A percentile compares a stretch with the other conserved stretches of the same genome.
Evolutionary conservation across 1,284 basidiomycete species (phyloP).

Genomic region (Somion occarium): DNA sequence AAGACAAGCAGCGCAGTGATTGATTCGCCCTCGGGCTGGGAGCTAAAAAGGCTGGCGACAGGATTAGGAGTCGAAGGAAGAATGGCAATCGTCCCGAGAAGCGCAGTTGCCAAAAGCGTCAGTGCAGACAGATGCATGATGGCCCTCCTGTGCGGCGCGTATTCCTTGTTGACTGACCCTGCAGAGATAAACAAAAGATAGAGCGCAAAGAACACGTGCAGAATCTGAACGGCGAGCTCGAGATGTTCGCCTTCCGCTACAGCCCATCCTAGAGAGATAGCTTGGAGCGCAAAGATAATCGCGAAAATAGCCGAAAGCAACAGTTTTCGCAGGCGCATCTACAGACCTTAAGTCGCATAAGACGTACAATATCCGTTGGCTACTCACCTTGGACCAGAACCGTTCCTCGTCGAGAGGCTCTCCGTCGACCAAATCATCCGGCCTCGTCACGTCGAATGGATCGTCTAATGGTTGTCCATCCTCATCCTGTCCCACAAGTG

Average conservation of each 20-base stretch:
- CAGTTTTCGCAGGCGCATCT: slow-evolving; percentile 58
- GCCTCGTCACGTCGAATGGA: slow-evolving; percentile 73
- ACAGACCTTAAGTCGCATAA: slow-evolving; percentile 7
- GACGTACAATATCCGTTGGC: slow-evolving; percentile 4
- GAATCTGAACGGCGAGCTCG: slow-evolving; percentile 34
- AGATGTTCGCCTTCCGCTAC: slow-evolving; percentile 32
- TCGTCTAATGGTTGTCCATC: slow-evolving; percentile 41
- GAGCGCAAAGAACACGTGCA: slow-evolving; percentile 56
- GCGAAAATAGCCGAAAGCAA: slow-evolving; percentile 41
- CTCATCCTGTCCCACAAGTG: slow-evolving; percentile 28
- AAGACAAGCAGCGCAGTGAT: slow-evolving; percentile 22
- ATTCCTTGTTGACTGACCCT: slow-evolving; percentile 48
- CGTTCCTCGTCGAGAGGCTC: slow-evolving; percentile 63
- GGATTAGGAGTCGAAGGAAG: slow-evolving; percentile 38
- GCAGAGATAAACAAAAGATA: slow-evolving; percentile 54
- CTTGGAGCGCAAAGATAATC: slow-evolving; percentile 44
- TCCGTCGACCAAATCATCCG: slow-evolving; percentile 71
- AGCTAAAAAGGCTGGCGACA: slow-evolving; percentile 5
- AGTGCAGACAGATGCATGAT: slow-evolving; percentile 64
- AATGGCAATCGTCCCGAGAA: slow-evolving; percentile 48
- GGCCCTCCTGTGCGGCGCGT: slow-evolving; percentile 52
- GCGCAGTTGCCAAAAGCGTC: slow-evolving; percentile 46
- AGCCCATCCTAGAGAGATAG: slow-evolving; percentile 50
- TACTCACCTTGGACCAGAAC: slow-evolving; percentile 70
- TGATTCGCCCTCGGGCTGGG: not conserved